A percentile compares a stretch with the other conserved stretches of the same genome.
Conservation (phyloP, 768 basidiomycete species). For the Lepiota brunneoincarnata region DNA sequence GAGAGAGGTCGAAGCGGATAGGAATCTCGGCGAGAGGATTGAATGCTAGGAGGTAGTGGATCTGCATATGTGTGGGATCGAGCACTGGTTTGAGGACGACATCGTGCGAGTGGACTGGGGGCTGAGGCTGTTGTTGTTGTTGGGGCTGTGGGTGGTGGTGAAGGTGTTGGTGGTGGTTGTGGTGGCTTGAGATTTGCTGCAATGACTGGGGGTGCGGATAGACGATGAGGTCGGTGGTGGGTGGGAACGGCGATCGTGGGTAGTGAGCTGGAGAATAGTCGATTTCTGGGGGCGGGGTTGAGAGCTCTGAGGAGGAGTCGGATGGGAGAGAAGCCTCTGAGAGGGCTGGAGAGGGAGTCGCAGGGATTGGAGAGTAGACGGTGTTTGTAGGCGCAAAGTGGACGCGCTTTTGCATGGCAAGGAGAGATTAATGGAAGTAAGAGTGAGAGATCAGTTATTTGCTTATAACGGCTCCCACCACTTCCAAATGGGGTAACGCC, state of each 20-base stretch:
- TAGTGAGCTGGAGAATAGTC: conserved; percentile 21
- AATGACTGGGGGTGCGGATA: conserved; percentile 18
- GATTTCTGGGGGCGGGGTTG: conserved; percentile 34
- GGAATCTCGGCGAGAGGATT: conserved; percentile 28
- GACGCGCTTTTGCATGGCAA: conserved; percentile 37
- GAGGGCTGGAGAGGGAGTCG: conserved; percentile 35
- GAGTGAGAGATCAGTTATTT: conserved; percentile 8
- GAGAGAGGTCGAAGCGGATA: conserved; percentile 35
- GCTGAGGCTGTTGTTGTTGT: background rate
- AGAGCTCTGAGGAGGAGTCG: conserved; percentile 30
- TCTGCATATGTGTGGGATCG: conserved; percentile 18
- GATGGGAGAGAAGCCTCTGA: conserved; percentile 36
- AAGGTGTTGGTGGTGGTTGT: background rate
- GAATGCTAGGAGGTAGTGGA: conserved; percentile 41
- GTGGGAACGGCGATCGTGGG: conserved; percentile 30
- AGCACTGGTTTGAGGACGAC: background rate
- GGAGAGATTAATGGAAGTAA: conserved; percentile 15
- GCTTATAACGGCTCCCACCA: background rate
- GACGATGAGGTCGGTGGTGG: conserved; percentile 21
- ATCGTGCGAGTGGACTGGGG: background rate
- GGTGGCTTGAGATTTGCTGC: too few species aligned
- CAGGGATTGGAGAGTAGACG: conserved; percentile 31
- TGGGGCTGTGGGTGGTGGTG: too few species aligned
- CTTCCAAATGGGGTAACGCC: conserved; percentile 9
- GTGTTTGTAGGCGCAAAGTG: conserved; percentile 37